These are phyloP conservation scores for Trichomonas vaginalis DNA, from an alignment of 208 protist genomes.

Conservation along the genomic window DNA sequence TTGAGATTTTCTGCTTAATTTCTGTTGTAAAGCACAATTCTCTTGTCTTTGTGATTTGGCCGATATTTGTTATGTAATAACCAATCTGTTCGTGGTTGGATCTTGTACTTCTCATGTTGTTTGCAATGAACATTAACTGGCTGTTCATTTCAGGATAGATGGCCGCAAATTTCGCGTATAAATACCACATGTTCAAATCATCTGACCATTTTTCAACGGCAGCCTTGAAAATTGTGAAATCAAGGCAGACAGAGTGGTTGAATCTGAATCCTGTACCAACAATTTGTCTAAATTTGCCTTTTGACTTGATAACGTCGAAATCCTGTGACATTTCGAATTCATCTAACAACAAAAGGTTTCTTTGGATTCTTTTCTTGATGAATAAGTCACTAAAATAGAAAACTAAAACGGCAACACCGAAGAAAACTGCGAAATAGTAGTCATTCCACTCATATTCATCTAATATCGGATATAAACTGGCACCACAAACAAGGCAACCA, in stretches of 20 bases:
- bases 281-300: background rate
- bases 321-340: background rate
- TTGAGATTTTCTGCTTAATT: background rate
- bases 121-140: background rate
- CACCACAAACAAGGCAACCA: too few relatives aligned
- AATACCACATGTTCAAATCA: background rate
- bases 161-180: background rate
- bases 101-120: background rate
- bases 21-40: background rate
- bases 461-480: too few relatives aligned
- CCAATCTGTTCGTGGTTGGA: background rate
- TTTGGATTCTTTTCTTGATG: background rate
- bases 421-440: too few relatives aligned
- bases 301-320: background rate
- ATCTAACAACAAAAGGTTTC: background rate
- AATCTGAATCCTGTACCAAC: background rate
- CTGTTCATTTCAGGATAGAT: background rate
- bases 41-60: background rate
- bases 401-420: too few relatives aligned
- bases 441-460: too few relatives aligned
- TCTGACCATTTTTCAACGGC: background rate
- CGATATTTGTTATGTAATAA: background rate
- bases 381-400: too few relatives aligned
- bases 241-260: background rate
- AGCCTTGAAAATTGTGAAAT: background rate